phyloP scores from a whole-genome alignment of 768 basidiomycete species.

The Mycena pura region DNA sequence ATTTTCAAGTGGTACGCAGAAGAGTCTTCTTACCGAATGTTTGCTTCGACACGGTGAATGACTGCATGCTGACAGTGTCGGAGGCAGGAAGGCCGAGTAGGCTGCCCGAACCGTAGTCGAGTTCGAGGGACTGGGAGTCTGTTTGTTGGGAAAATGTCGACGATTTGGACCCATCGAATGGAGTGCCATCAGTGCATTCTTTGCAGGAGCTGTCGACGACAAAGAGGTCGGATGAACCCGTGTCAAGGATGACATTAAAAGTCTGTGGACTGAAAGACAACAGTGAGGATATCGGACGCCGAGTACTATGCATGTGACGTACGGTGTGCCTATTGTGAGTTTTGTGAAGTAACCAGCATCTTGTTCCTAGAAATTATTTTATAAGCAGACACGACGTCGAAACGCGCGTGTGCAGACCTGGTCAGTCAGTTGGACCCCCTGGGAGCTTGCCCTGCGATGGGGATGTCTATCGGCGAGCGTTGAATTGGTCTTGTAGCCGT shows the following conservation, averaged over 20 bases:
- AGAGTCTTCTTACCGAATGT: constrained; percentile 51
- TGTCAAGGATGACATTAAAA: constrained; percentile 87
- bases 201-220: constrained; percentile 63
- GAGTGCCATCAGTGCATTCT: constrained; percentile 49
- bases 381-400: too few species aligned
- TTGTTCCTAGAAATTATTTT: too few species aligned
- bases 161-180: constrained; percentile 55
- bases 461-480: background rate
- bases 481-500: constrained; percentile 7
- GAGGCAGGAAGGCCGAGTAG: constrained; percentile 60
- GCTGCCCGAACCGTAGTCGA: constrained; percentile 57
- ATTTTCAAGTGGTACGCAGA: constrained; percentile 6
- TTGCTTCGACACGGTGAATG: constrained; percentile 64
- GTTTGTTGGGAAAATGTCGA: constrained; percentile 41
- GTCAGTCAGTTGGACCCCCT: background rate
- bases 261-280: constrained; percentile 56
- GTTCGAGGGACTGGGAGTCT: constrained; percentile 29
- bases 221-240: constrained; percentile 92
- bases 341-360: constrained; percentile 62
- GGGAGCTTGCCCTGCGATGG: constrained; percentile 14
- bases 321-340: constrained; percentile 69
- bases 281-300: constrained; percentile 29
- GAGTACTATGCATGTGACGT: too few species aligned
- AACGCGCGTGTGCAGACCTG: too few species aligned
- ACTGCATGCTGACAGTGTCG: constrained; percentile 73